These are phyloP conservation scores for Pseudogymnoascus sp. DNA, from an alignment of 2,329 filamentous ascomycete genomes.

Conservation along the genomic window DNA sequence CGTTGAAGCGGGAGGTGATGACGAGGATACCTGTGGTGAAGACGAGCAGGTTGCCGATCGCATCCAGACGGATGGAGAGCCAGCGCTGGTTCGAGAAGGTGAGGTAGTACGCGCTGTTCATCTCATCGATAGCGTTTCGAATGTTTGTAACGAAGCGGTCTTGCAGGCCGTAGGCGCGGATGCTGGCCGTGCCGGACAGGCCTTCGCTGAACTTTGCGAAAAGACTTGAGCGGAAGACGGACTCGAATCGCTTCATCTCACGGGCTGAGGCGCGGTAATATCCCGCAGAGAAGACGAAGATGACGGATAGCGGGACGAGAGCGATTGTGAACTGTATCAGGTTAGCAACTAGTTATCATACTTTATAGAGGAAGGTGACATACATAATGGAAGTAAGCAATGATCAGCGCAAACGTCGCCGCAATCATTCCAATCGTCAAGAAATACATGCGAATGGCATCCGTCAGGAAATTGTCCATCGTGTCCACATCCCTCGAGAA, in stretches of 20 bases:
- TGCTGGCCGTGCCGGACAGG: constrained; percentile 72
- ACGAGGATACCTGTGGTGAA: constrained; percentile 86
- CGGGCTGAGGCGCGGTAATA: constrained; percentile 90
- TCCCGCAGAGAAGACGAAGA: constrained; percentile 74
- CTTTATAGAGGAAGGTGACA: not conserved
- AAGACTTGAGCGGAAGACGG: constrained; percentile 76
- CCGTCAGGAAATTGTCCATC: constrained; percentile 88
- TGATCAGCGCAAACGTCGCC: constrained; percentile 80
- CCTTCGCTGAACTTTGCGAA: constrained; percentile 91
- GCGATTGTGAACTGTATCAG: constrained; percentile 45
- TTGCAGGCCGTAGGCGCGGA: constrained; percentile 80
- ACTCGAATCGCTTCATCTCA: constrained; percentile 90
- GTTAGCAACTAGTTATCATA: constrained; percentile 26
- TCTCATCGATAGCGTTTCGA: constrained; percentile 69
- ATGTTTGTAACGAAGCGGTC: constrained; percentile 65
- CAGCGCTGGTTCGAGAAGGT: constrained; percentile 95
- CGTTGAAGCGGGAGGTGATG: constrained; percentile 80
- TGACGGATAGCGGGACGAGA: constrained; percentile 57
- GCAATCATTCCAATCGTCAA: constrained; percentile 75
- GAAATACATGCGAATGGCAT: constrained; percentile 88
- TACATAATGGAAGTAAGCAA: constrained; percentile 81
- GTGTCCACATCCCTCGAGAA: constrained; percentile 94
- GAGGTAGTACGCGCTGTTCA: constrained; percentile 90
- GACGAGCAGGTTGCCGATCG: constrained; percentile 75
- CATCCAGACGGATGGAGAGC: constrained; percentile 77